Evolutionary conservation across 208 protist species (phyloP), one percentile per base, ranked within the genome.

Genomic region (Acanthamoeba sp.): DNA sequence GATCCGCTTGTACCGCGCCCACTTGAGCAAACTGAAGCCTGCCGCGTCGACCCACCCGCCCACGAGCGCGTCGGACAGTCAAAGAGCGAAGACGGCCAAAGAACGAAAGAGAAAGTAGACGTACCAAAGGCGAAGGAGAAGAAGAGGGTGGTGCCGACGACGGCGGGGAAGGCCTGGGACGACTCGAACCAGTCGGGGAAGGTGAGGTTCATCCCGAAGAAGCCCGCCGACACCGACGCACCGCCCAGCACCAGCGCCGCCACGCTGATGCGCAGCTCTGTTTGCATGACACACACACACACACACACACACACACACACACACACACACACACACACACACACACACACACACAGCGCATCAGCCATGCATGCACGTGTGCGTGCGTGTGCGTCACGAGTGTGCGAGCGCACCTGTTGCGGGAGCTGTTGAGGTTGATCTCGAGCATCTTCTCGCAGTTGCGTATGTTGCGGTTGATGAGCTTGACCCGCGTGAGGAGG

Each of bases 251-350:
- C 66, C 10, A 76, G 66, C 16, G 66, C 66, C 66, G 66, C 36
- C 7, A 76, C 27, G 66, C 66, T 76, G 66, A 76, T 76, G n/a
- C 66, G 66, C 66, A 76, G 36, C 66, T 76, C 66, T 2, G 66
- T 76, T 76, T 76, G 66, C 66, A 76, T 76, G 66, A 76, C 38
- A n/a, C n/a, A n/a, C n/a, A n/a, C n/a, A n/a, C n/a, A n/a, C n/a
- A n/a, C n/a, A n/a, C n/a, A n/a, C n/a, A n/a, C n/a, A n/a, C n/a
- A n/a, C n/a, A n/a, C n/a, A n/a, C n/a, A n/a, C n/a, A n/a, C n/a
- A n/a, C n/a, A n/a, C n/a, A n/a, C n/a, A n/a, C n/a, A n/a, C n/a
- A n/a, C n/a, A n/a, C n/a, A n/a, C n/a, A n/a, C n/a, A n/a, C n/a
- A n/a, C n/a, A 12, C 62, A 22, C 62, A 27, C 62, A 71, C 7